Evolutionary conservation across 495 filamentous ascomycete species (phyloP), one percentile per base, ranked within the genome.

Genomic region (Beverwykella pulmonaria): DNA sequence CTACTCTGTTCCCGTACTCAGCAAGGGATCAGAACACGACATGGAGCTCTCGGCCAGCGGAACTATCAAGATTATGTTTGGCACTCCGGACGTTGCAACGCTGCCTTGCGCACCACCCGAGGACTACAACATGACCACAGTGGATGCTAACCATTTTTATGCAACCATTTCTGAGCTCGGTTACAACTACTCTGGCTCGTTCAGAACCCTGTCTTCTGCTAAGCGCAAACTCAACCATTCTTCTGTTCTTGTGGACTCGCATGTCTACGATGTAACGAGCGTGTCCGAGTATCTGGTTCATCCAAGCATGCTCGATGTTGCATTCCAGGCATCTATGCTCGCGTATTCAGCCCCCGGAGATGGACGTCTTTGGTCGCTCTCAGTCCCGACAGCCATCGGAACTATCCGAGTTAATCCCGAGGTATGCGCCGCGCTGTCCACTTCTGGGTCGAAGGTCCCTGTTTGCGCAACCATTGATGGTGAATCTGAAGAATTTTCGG

Each of bases 61-160:
- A 2, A 61, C 46, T 36, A 20, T 52, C 14, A 52, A n/a, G 1
- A 36, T 61, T 10, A 22, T 52, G 2, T 52, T 61, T 7, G 58
- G 58, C 30, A 30, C 23, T 30, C 46, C 47, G 3, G 44, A 50
- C 10, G n/a, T 23, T 15, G 17, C 44, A 36, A 10, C 30, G 5
- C 47, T 61, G 4, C 47, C 58, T 20, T 15, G 2, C 2, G 20
- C n/a, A 32, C 46, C 14, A 6, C 30, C 47, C 8, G 46, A 50
- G 14, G n/a, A n/a, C 17, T 56, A 15, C 26, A 57, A 64, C 27
- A 57, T 57, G 52, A 17, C 15, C 25, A 22, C 39, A 0, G 53
- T 57, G 8, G 61, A 64, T n/a, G 32, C 23, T 20, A 52, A 56
- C 1, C 50, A 30, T 12, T 64, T 64, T 34, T 64, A 64, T 34